Evolutionary conservation across 148 eudicot species (phyloP).

Genomic region (Rhododendron kiyosumense): DNA sequence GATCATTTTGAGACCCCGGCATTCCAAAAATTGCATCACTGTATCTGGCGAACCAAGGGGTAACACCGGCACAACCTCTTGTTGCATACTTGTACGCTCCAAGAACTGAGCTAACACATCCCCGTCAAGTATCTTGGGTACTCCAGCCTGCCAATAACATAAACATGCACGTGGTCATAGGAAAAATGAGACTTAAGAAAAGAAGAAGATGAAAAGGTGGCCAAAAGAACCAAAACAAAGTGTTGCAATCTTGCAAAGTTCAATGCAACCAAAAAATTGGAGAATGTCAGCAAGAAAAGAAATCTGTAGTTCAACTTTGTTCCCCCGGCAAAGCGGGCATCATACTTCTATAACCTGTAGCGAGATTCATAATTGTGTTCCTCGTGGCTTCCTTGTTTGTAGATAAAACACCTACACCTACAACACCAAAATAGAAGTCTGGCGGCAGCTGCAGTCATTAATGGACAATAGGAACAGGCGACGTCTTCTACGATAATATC

Average conservation of each 20-base stretch:
- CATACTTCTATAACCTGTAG: too few relatives aligned
- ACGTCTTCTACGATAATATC: neutral
- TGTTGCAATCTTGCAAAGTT: neutral
- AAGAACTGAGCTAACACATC: conserved; percentile 36
- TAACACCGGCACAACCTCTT: conserved; percentile 58
- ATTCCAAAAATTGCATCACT: conserved; percentile 1
- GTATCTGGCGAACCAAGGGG: conserved; percentile 52
- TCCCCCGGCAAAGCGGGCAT: too few relatives aligned
- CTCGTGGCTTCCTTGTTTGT: neutral
- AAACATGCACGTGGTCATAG: neutral
- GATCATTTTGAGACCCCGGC: too few relatives aligned
- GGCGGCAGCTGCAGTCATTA: too few relatives aligned
- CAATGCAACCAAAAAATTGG: too few relatives aligned
- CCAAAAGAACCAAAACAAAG: neutral
- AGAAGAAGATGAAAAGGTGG: neutral
- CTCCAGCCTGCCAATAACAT: conserved; percentile 40
- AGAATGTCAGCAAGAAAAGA: too few relatives aligned
- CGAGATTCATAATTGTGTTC: neutral
- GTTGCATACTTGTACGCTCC: conserved; percentile 54
- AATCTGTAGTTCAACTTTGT: too few relatives aligned
- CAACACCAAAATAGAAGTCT: neutral
- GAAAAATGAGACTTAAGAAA: neutral
- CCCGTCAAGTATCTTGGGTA: conserved; percentile 69
- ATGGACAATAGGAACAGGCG: too few relatives aligned
- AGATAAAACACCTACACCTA: neutral